Conservation (phyloP, 1,139 yeast species). For the Candida sp. region DNA sequence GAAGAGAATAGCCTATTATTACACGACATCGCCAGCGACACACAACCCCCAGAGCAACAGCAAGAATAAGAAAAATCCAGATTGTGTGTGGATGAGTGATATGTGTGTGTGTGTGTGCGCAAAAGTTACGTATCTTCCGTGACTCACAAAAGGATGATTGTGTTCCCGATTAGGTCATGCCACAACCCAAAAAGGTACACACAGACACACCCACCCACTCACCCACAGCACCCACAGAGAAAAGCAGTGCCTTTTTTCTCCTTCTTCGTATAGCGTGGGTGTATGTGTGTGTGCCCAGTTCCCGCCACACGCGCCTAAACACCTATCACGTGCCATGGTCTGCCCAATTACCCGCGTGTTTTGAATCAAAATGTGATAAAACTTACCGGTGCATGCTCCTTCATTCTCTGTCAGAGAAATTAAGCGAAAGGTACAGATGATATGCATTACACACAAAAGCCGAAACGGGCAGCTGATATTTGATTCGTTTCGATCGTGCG, state of each 20-base stretch:
- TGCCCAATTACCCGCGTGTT: too few species aligned
- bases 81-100: neutral
- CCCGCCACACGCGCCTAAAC: too few species aligned
- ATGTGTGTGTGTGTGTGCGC: neutral
- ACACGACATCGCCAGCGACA: neutral
- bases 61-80: neutral
- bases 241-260: neutral
- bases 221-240: neutral
- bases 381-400: neutral
- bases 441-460: neutral
- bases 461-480: neutral
- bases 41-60: neutral
- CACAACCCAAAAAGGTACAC: neutral
- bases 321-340: too few species aligned
- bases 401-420: neutral
- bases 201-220: neutral
- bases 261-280: neutral
- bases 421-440: slow-evolving; percentile 1
- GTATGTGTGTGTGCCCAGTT: too few species aligned
- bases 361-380: too few species aligned
- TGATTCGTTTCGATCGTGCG: neutral
- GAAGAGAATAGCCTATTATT: neutral
- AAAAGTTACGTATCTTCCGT: too few species aligned
- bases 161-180: neutral
- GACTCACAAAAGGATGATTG: neutral